Percentiles rank a stretch among this genome's conserved stretches.
phyloP scores from a whole-genome alignment of 306 rosid species.

The Dalbergia cochinchinensis region DNA sequence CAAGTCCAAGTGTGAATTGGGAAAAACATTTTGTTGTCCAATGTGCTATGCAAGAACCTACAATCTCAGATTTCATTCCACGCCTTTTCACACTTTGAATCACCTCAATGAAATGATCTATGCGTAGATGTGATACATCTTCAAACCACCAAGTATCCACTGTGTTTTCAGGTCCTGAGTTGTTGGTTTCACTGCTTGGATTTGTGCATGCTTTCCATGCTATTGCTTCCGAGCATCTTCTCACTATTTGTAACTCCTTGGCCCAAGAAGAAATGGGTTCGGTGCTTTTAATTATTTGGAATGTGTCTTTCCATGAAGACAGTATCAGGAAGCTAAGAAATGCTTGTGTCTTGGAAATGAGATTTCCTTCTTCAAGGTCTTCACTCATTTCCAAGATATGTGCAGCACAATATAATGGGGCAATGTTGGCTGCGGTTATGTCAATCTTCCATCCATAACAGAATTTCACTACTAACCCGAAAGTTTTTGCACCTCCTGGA shows the following conservation, averaged over 20 bases:
- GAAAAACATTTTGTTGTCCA: conserved; percentile 76
- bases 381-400: conserved; percentile 87
- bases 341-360: conserved; percentile 70
- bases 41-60: conserved; percentile 74
- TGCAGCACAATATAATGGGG: conserved; percentile 72
- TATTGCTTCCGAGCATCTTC: conserved; percentile 70
- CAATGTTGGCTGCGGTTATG: conserved; percentile 62
- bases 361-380: conserved; percentile 71
- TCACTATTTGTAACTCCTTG: conserved; percentile 61
- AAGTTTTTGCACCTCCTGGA: conserved; percentile 75
- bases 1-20: conserved; percentile 50
- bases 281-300: conserved; percentile 68
- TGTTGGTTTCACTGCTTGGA: conserved; percentile 28
- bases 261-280: conserved; percentile 76
- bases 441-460: conserved; percentile 87
- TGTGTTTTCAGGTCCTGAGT: conserved; percentile 33
- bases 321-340: conserved; percentile 67
- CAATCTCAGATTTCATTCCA: conserved; percentile 60
- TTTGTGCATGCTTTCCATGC: conserved; percentile 73
- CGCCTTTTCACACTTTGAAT: conserved; percentile 59
- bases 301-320: conserved; percentile 84
- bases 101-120: conserved; percentile 83
- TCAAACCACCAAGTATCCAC: conserved; percentile 77
- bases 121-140: conserved; percentile 62
- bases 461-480: conserved; percentile 70